phyloP scores from a whole-genome alignment of 306 rosid species.

The Corylus americana region DNA sequence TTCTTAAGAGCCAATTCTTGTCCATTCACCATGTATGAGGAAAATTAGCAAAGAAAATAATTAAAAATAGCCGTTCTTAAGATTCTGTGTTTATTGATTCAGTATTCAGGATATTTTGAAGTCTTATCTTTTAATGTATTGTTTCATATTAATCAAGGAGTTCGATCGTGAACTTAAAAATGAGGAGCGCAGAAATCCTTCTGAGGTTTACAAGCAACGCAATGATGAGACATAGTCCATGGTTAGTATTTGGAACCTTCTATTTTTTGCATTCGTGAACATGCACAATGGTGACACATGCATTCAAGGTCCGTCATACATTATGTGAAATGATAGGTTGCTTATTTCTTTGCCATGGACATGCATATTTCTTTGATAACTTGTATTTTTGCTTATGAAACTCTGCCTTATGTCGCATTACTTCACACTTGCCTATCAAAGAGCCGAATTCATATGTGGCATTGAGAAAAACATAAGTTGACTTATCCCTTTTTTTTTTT shows the following conservation, averaged over 20 bases:
- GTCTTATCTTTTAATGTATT: conserved; percentile 16
- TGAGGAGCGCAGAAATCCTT: conserved; percentile 77
- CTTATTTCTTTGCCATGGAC: neutral
- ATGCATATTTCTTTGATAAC: conserved; percentile 1
- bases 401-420: neutral
- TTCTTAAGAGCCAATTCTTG: neutral
- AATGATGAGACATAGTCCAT: conserved; percentile 94
- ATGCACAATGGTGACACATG: conserved; percentile 15
- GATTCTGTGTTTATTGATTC: conserved; percentile 12
- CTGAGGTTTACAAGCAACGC: conserved; percentile 89
- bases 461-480: conserved; percentile 91
- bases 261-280: conserved; percentile 3
- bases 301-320: conserved; percentile 13
- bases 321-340: conserved; percentile 7
- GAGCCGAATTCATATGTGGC: conserved; percentile 95
- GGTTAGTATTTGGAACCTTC: conserved; percentile 50
- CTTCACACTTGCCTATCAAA: conserved; percentile 76
- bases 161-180: conserved; percentile 92
- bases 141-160: conserved; percentile 82
- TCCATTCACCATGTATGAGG: conserved; percentile 7
- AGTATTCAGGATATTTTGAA: conserved; percentile 7
- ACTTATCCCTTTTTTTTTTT: conserved; percentile 14
- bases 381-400: conserved; percentile 3
- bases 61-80: conserved; percentile 16
- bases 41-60: conserved; percentile 9